Percentiles rank a stretch among this genome's conserved stretches.
These are phyloP conservation scores for Pythium guiyangense DNA, from an alignment of 352 stramenopile genomes.

Conservation along the genomic window DNA sequence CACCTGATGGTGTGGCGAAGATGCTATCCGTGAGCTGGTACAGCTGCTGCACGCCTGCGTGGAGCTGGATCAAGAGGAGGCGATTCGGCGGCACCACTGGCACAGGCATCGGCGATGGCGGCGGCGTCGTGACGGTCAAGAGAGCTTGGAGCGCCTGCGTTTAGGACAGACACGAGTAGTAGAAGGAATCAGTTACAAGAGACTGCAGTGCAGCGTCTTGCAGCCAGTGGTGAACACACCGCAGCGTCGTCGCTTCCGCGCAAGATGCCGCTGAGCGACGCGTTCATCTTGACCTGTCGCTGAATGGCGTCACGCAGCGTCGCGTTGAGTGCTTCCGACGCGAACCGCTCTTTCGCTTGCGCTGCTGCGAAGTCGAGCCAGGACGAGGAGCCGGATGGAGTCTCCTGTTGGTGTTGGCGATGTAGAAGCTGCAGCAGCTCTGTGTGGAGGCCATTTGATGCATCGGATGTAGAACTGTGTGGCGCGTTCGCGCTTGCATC, in stretches of 20 bases:
- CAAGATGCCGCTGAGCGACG: too few relatives aligned
- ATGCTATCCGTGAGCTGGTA: not conserved
- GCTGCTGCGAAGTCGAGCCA: constrained; percentile 4
- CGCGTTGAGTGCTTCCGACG: constrained; percentile 3
- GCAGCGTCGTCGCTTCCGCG: too few relatives aligned
- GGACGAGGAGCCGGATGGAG: not conserved
- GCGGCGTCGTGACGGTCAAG: too few relatives aligned
- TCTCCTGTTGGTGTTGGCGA: not conserved
- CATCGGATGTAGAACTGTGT: too few relatives aligned
- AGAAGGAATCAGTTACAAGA: too few relatives aligned
- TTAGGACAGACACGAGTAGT: too few relatives aligned
- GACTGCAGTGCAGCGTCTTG: too few relatives aligned
- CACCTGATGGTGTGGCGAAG: not conserved
- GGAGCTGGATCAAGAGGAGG: not conserved
- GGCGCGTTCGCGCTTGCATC: not conserved
- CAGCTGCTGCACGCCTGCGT: constrained; percentile 2
- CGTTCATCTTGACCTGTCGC: not conserved
- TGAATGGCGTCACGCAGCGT: constrained; percentile 3
- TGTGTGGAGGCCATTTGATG: too few relatives aligned
- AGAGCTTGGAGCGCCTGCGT: too few relatives aligned
- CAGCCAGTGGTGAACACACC: too few relatives aligned
- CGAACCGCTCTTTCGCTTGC: not conserved
- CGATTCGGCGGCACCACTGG: not conserved
- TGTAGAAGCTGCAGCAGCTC: too few relatives aligned
- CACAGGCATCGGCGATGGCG: not conserved